Conservation (phyloP, 306 rosid genomes). For the Rosa persica region DNA sequence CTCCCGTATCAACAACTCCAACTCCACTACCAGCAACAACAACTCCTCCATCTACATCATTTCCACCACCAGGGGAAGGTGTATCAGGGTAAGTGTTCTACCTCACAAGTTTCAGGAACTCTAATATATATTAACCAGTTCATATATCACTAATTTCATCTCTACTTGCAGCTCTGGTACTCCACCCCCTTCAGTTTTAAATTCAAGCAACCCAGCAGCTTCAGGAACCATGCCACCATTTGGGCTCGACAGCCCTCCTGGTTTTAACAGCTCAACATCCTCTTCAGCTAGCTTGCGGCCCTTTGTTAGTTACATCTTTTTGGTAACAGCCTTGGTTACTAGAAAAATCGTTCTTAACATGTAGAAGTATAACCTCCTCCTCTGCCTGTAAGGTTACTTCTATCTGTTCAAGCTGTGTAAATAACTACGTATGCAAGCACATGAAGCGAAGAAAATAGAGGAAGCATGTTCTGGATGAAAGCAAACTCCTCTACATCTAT, state of each 20-base stretch:
- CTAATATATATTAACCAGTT: neutral
- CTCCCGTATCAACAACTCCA: conserved; percentile 12
- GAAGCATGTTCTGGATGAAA: conserved; percentile 16
- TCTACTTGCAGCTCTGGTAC: conserved; percentile 49
- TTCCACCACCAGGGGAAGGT: conserved; percentile 50
- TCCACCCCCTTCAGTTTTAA: conserved; percentile 51
- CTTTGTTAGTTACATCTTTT: conserved; percentile 42
- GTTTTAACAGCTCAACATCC: conserved; percentile 39
- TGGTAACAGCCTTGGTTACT: conserved; percentile 38
- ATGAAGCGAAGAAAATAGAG: conserved; percentile 20
- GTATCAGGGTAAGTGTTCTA: conserved; percentile 40
- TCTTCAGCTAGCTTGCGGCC: conserved; percentile 46
- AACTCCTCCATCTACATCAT: conserved; percentile 8
- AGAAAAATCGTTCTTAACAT: conserved; percentile 28
- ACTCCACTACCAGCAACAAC: neutral
- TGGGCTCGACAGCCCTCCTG: conserved; percentile 54
- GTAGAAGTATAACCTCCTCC: conserved; percentile 23
- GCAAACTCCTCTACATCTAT: neutral
- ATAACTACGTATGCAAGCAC: conserved; percentile 29
- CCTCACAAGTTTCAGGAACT: conserved; percentile 14
- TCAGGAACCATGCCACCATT: conserved; percentile 49
- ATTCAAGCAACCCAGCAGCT: conserved; percentile 60
- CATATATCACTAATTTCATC: neutral
- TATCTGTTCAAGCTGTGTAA: conserved; percentile 27
- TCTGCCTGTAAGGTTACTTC: conserved; percentile 7